Evolutionary conservation across 768 basidiomycete species (phyloP).

Genomic region (Candolleomyces aberdarensis): DNA sequence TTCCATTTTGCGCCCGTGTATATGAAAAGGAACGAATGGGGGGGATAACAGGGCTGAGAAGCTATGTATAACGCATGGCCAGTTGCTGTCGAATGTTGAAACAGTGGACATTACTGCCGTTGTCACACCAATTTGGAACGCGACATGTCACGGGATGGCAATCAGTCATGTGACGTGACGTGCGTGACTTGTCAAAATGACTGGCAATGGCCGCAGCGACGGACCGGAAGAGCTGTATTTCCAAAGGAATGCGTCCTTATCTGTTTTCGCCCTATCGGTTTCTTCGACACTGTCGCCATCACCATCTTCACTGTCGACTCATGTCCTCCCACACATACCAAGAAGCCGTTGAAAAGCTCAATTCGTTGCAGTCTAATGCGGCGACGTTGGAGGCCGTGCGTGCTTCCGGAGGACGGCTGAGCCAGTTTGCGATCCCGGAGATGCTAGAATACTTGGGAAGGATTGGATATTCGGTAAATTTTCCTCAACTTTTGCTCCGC

Average conservation of each 20-base stretch:
- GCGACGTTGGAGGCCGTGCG: constrained; percentile 85
- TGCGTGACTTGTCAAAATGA: not conserved
- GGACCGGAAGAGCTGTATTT: constrained; percentile 1
- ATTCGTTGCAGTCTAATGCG: constrained; percentile 88
- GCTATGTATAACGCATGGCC: too few species aligned
- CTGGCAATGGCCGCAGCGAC: not conserved
- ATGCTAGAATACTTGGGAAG: constrained; percentile 87
- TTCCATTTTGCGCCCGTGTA: constrained; percentile 16
- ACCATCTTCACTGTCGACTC: constrained; percentile 15
- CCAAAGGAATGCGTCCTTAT: constrained; percentile 14
- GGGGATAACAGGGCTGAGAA: not conserved
- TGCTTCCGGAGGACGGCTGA: constrained; percentile 61
- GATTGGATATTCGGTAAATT: constrained; percentile 80
- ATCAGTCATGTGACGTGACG: not conserved
- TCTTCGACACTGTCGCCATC: constrained; percentile 9
- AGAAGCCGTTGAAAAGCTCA: constrained; percentile 71
- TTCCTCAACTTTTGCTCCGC: not conserved
- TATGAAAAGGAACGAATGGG: not conserved
- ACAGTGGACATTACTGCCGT: not conserved
- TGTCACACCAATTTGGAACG: not conserved
- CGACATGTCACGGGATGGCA: not conserved
- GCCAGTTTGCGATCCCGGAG: constrained; percentile 72
- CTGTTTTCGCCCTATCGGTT: constrained; percentile 19
- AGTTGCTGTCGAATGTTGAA: too few species aligned
- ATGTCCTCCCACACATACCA: constrained; percentile 70